Evolutionary conservation across 1,284 basidiomycete genomes (phyloP).

Genomic region (Ustilago lituana): DNA sequence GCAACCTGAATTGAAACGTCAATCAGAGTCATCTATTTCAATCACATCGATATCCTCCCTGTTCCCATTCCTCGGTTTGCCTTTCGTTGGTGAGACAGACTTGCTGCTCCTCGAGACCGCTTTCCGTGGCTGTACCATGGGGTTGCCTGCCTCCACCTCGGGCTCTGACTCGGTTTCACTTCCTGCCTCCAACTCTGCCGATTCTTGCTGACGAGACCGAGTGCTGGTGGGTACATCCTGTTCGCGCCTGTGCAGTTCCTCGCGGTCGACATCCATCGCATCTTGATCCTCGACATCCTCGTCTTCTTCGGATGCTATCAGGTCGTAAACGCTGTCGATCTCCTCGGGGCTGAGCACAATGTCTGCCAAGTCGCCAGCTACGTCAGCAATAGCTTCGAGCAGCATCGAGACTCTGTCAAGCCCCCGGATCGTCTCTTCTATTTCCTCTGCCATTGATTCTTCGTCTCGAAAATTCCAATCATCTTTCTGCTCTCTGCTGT

Average conservation of each 20-base stretch:
- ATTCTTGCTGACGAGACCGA: not conserved
- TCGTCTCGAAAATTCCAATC: constrained; percentile 1
- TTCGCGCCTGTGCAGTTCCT: not conserved
- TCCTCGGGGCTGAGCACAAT: constrained; percentile 58
- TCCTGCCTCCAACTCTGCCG: constrained; percentile 2
- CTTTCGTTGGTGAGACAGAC: constrained; percentile 17
- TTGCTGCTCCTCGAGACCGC: constrained; percentile 5
- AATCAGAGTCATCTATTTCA: constrained; percentile 43
- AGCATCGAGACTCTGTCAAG: constrained; percentile 31
- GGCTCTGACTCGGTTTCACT: constrained; percentile 43
- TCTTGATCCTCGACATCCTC: constrained; percentile 24
- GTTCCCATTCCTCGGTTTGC: not conserved
- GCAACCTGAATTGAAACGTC: too few species aligned
- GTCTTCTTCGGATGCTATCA: constrained; percentile 39
- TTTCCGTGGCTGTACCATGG: not conserved
- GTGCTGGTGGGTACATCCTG: not conserved
- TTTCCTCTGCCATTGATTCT: constrained; percentile 14
- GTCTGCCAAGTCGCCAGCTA: constrained; percentile 57
- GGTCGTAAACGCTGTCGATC: constrained; percentile 55
- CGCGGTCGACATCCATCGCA: constrained; percentile 18
- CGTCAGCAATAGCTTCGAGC: constrained; percentile 52
- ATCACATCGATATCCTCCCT: constrained; percentile 30
- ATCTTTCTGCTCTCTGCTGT: not conserved
- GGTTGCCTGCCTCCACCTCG: constrained; percentile 9
- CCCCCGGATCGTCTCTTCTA: constrained; percentile 12